Evolutionary conservation across 1,284 basidiomycete species (phyloP).

Genomic region (Rhizoctonia solani): DNA sequence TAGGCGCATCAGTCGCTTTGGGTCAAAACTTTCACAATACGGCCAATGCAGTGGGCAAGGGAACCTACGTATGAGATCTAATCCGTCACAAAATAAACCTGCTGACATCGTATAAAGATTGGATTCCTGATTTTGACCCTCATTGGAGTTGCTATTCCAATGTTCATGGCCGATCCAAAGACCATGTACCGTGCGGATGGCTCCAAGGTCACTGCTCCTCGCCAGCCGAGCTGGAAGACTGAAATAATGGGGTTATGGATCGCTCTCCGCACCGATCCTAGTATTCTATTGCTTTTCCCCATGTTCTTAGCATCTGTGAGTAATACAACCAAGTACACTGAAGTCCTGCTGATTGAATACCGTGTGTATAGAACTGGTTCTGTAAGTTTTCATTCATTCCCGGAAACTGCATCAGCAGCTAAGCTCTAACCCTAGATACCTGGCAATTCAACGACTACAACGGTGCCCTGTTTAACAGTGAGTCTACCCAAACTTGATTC

Average conservation of each 20-base stretch:
- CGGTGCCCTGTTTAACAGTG: slow-evolving; percentile 62
- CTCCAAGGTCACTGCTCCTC: slow-evolving; percentile 61
- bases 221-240: slow-evolving; percentile 71
- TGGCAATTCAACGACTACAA: slow-evolving; percentile 76
- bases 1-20: slow-evolving; percentile 68
- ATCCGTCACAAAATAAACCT: background rate
- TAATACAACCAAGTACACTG: background rate
- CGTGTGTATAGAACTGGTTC: slow-evolving; percentile 67
- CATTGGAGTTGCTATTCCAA: slow-evolving; percentile 65
- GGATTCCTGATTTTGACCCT: slow-evolving; percentile 71
- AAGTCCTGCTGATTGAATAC: background rate
- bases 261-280: slow-evolving; percentile 59
- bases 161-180: slow-evolving; percentile 67
- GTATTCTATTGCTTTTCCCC: slow-evolving; percentile 63
- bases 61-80: slow-evolving; percentile 59
- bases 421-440: slow-evolving; percentile 48
- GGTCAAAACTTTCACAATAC: slow-evolving; percentile 52
- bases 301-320: slow-evolving; percentile 58
- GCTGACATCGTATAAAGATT: slow-evolving; percentile 52
- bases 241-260: slow-evolving; percentile 59
- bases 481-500: background rate
- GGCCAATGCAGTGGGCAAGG: slow-evolving; percentile 55
- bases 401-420: background rate
- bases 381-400: slow-evolving; percentile 31
- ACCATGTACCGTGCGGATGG: slow-evolving; percentile 74